Evolutionary conservation across 2,329 filamentous ascomycete genomes (phyloP), one percentile per base, ranked within the genome.

Genomic region (Cladophialophora carrionii): DNA sequence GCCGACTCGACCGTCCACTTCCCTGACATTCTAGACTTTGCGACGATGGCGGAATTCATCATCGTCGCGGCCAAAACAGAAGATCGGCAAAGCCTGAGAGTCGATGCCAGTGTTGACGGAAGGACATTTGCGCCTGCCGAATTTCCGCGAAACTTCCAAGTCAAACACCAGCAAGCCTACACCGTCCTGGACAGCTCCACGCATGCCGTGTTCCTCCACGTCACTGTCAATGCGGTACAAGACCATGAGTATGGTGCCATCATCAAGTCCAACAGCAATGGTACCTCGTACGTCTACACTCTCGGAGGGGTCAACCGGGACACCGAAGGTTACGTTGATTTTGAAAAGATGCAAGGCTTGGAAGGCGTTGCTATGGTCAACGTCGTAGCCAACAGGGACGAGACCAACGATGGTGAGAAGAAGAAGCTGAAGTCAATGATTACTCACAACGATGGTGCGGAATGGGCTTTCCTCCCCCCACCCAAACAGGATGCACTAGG

Each of bases 241-340:
- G 88, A 87, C 20, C 86, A 85, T 57, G 86, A 90, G 65, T 92
- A 90, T 72, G 95, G 95, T 43, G 89, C 90, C 26, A 91, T 99
- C 71, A 87, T 99, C 78, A 99, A 98, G 85, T 97, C 92, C 74
- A 99, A 99, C 80, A 97, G 92, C 72, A 98, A 99, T 74, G 95
- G 95, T 61, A 99, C 95, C 0, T 95, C 90, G 1, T 99, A 97
- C 73, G 91, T 96, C 12, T 81, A 96, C 69, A 96, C 91, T 76
- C 83, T 95, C 26, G 82, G 86, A 56, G 87, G 86, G 22, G 92
- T 98, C 74, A 97, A 98, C 77, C 86, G 91, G 71, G 88, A 97
- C 74, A 80, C 84, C 12, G 72, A 76, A 1, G 92, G 88, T 51
- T 97, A 88, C 73, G 94, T 96, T 52, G 95, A 99, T 75, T 99